Evolutionary conservation across 805 yeast species (phyloP), one percentile per base, ranked within the genome.

Genomic region (Yamadazyma tumulicola): DNA sequence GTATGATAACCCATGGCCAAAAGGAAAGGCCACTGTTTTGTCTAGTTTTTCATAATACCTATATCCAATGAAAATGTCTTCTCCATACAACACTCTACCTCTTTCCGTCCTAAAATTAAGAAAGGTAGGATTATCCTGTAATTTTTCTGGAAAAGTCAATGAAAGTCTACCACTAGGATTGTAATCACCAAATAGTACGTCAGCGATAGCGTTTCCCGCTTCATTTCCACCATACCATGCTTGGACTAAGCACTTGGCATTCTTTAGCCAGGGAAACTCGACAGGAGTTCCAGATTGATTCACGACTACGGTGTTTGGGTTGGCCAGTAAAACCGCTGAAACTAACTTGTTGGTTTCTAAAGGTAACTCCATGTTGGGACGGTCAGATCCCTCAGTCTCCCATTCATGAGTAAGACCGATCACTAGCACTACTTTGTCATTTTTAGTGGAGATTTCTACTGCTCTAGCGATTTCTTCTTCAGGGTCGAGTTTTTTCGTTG

Each of bases 211-310:
- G 37, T 53, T 51, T 18, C 63, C 63, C 28, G 46, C 41, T 43
- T 58, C 64, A 38, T 53, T 56, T 20, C 64, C 64, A n/a, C 62
- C 62, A 36, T 48, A 58, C 64, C 64, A 58, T 7, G 63, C 62
- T 32, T 58, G 64, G 14, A 58, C 48, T 16, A 58, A 27, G 17
- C 47, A 49, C 19, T 45, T 44, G 8, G 56, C 55, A 17, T 52
- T 37, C 6, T 43, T 18, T 11, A 54, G 22, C 63, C 61, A 57
- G 6, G 64, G 61, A 36, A 58, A 46, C 19, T 52, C 49, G 12
- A 58, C 62, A 2, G 64, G 64, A 3, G 60, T 48, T 19, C 64
- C 64, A 4, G 59, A 50, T 39, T 58, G 64, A 38, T 57, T 58
- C 6, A 58, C 61, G 37, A 58, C 47, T 8, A 57, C 54, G 10